Percentiles rank a stretch among this genome's conserved stretches.
phyloP scores from a whole-genome alignment of 2,329 filamentous ascomycete genomes.

The Ophiostoma novo-ulmi region DNA sequence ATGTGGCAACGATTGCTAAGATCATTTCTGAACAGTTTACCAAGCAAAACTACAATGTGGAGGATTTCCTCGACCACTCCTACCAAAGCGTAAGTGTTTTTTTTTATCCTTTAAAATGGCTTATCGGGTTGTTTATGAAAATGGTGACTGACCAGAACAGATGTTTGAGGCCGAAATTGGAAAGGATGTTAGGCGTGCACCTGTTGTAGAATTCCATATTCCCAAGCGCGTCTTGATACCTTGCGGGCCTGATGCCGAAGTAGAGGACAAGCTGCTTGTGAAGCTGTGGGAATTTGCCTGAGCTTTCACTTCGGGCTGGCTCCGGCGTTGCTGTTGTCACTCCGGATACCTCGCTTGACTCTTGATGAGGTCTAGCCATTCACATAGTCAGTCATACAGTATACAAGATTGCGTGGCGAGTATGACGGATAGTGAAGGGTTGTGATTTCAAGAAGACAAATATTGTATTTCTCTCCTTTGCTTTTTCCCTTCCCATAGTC shows the following conservation, averaged over 20 bases:
- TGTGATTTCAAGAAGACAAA: too few relatives aligned
- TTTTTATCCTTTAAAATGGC: not conserved
- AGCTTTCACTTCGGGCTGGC: not conserved
- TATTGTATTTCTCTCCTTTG: not conserved
- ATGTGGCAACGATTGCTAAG: conserved; percentile 87
- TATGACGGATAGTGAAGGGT: too few relatives aligned
- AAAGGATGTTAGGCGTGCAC: conserved; percentile 78
- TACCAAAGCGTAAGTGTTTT: conserved; percentile 63
- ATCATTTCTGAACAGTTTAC: conserved; percentile 97
- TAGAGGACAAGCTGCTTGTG: conserved; percentile 52
- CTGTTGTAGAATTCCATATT: conserved; percentile 90
- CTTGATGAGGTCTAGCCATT: not conserved
- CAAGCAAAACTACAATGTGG: conserved; percentile 88
- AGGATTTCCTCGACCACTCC: conserved; percentile 94
- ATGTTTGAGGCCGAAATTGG: conserved; percentile 80
- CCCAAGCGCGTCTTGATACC: conserved; percentile 72
- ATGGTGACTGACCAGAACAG: conserved; percentile 12
- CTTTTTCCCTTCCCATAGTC: too few relatives aligned
- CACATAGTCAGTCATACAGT: not conserved
- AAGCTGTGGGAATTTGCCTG: conserved; percentile 56
- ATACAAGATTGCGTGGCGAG: too few relatives aligned
- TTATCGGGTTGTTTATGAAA: too few relatives aligned
- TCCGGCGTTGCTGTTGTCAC: not conserved
- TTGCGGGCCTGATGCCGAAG: conserved; percentile 43
- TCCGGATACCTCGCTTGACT: not conserved